Conservation (phyloP, 2,329 filamentous ascomycete genomes). For the Penicillium aurantiogriseum region DNA sequence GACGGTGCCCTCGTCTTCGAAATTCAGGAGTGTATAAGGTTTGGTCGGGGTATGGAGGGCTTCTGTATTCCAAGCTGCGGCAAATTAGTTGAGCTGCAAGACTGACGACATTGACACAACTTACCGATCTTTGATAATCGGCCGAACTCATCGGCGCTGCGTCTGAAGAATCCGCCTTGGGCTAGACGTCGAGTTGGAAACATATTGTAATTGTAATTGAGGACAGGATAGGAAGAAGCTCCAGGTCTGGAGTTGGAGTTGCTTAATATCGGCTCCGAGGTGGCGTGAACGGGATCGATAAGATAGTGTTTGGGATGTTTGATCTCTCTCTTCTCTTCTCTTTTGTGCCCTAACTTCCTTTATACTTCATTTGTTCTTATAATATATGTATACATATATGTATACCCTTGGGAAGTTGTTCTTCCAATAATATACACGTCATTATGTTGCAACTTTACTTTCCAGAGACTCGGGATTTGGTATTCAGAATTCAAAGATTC, state of each 20-base stretch:
- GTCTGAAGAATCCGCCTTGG: conserved; percentile 54
- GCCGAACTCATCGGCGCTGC: conserved; percentile 59
- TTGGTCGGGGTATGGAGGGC: conserved; percentile 38
- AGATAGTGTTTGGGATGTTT: conserved; percentile 12
- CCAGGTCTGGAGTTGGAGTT: neutral
- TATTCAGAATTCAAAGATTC: neutral
- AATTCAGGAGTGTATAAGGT: conserved; percentile 42
- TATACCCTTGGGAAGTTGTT: neutral
- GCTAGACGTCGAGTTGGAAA: conserved; percentile 42
- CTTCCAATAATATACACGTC: neutral
- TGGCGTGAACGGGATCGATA: conserved; percentile 23
- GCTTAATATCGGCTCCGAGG: conserved; percentile 13
- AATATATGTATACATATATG: neutral
- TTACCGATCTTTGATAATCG: conserved; percentile 56
- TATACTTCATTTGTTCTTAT: neutral
- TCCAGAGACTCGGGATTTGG: neutral
- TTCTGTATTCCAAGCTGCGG: conserved; percentile 44
- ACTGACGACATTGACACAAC: conserved; percentile 14
- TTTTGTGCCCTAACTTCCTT: neutral
- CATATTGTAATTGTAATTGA: conserved; percentile 25
- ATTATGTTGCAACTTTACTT: neutral
- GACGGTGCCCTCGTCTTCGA: conserved; percentile 39
- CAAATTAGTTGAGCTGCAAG: conserved; percentile 6
- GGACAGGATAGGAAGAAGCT: neutral
- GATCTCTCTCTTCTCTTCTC: neutral